phyloP scores from a whole-genome alignment of 352 stramenopile genomes.

The Pythium aristosporum region DNA sequence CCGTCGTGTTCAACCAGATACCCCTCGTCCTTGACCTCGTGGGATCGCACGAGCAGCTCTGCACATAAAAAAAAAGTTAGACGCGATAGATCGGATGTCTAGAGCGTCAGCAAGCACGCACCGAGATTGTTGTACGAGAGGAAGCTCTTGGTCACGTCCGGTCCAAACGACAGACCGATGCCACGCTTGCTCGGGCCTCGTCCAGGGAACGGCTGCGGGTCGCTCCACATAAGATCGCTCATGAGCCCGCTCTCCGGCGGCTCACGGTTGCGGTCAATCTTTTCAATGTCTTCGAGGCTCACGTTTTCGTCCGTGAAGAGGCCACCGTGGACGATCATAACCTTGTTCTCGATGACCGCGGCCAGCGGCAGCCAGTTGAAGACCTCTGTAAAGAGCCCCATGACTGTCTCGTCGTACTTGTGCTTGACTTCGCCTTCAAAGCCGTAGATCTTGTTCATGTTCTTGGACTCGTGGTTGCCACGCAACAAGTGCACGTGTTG shows the following conservation, averaged over 20 bases:
- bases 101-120: conserved; percentile 25
- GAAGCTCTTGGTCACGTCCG: conserved; percentile 97
- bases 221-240: conserved; percentile 93
- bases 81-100: neutral
- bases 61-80: neutral
- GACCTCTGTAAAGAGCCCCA: conserved; percentile 98
- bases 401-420: conserved; percentile 99
- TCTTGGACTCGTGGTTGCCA: conserved; percentile 99
- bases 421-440: conserved; percentile 99
- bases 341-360: conserved; percentile 91
- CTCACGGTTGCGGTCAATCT: conserved; percentile 95
- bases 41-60: conserved; percentile 96
- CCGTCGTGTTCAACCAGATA: conserved; percentile 99
- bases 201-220: conserved; percentile 97
- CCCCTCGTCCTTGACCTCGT: conserved; percentile 99
- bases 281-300: conserved; percentile 92
- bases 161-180: conserved; percentile 97
- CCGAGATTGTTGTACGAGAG: conserved; percentile 95
- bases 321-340: conserved; percentile 98
- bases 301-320: conserved; percentile 95
- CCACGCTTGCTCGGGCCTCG: conserved; percentile 95
- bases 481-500: conserved; percentile 92
- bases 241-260: conserved; percentile 92
- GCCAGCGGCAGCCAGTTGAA: conserved; percentile 97
- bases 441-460: conserved; percentile 99